These are phyloP conservation scores for Micractinium sp. DNA, from an alignment of 139 green algal genomes.

Conservation along the genomic window DNA sequence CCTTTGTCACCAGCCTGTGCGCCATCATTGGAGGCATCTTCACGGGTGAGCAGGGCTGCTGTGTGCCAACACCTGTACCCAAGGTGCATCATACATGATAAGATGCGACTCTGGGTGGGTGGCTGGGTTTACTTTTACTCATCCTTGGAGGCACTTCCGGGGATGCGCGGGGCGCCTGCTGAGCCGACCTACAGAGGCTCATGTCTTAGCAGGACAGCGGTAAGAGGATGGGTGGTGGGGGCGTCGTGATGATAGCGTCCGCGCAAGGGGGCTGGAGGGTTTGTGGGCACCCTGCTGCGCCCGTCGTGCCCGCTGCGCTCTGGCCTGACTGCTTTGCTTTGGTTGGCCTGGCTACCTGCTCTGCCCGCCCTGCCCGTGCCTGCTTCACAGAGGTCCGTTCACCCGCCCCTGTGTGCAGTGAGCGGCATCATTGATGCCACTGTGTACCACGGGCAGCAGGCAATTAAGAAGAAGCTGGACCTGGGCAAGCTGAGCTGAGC, in stretches of 20 bases:
- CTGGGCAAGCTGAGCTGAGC: slow-evolving; percentile 85
- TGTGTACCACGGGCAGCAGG: slow-evolving; percentile 83
- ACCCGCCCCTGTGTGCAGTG: slow-evolving; percentile 47
- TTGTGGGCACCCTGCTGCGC: no score
- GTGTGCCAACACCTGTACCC: not conserved
- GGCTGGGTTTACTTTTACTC: no score
- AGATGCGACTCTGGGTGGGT: no score
- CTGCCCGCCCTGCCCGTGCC: no score
- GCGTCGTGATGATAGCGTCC: no score
- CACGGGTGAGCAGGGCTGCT: slow-evolving; percentile 55
- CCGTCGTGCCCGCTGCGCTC: not conserved
- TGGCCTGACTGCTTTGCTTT: not conserved
- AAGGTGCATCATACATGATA: not conserved
- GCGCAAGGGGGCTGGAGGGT: no score
- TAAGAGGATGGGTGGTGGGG: no score
- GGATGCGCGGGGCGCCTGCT: not conserved
- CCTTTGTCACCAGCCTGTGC: slow-evolving; percentile 94
- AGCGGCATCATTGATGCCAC: slow-evolving; percentile 91
- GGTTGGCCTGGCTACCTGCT: no score
- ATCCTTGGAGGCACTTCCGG: not conserved
- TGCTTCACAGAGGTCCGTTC: not conserved
- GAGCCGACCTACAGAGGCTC: no score
- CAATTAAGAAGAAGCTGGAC: slow-evolving; percentile 96
- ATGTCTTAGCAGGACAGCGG: no score
- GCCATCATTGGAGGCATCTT: slow-evolving; percentile 98